Evolutionary conservation across 108 stramenopile genomes (phyloP).

Genomic region (Stephanodiscus minutulus): DNA sequence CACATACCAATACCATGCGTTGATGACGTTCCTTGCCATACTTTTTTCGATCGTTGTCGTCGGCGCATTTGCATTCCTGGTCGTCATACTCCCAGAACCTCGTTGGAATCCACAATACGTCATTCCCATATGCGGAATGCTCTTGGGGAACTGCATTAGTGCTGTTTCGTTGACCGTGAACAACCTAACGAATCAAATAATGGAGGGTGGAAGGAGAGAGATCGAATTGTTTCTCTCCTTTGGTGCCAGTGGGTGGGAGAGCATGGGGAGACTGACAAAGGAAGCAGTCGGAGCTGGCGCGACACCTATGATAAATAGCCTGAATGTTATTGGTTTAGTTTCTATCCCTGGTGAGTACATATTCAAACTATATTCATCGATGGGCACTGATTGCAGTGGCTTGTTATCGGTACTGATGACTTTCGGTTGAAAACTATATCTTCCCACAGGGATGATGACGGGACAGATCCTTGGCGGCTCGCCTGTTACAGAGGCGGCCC

Average conservation of each 20-base stretch:
- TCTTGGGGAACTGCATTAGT: conserved; percentile 86
- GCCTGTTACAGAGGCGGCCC: conserved; percentile 77
- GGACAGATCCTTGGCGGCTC: conserved; percentile 90
- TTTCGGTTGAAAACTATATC: neutral
- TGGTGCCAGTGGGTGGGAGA: conserved; percentile 64
- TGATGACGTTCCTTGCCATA: conserved; percentile 52
- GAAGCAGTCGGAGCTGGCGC: conserved; percentile 55
- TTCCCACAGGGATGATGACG: conserved; percentile 84
- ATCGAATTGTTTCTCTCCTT: conserved; percentile 65
- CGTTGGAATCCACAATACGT: conserved; percentile 83
- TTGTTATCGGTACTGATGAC: neutral
- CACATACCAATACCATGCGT: conserved; percentile 60
- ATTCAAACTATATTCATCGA: neutral
- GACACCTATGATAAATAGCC: conserved; percentile 59
- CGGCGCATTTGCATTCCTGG: conserved; percentile 66
- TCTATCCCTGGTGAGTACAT: conserved; percentile 80
- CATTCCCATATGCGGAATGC: conserved; percentile 89
- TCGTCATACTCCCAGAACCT: conserved; percentile 67
- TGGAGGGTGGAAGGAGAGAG: conserved; percentile 57
- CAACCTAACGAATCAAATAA: conserved; percentile 55
- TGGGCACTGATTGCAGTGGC: neutral
- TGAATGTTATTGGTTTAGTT: conserved; percentile 83
- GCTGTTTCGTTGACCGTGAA: conserved; percentile 70
- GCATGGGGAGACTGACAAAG: conserved; percentile 46
- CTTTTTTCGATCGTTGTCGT: conserved; percentile 54